A percentile compares a stretch with the other conserved stretches of the same genome.
Evolutionary conservation across 345 rosid genomes (phyloP).

Genomic region (Populus deltoides): DNA sequence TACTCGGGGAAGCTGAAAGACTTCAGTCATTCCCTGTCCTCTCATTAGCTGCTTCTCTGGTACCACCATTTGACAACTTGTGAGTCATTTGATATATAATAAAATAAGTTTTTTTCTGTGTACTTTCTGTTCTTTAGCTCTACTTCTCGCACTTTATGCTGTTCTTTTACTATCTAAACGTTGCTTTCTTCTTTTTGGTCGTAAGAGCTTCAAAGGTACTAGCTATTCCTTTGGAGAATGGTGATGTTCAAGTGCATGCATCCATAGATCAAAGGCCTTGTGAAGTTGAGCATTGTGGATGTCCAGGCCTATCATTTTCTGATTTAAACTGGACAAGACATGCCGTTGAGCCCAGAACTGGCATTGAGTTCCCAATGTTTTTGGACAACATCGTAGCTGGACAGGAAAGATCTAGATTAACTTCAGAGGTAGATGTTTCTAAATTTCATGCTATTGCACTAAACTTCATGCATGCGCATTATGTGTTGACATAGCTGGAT

Average conservation of each 20-base stretch:
- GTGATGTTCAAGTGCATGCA: constrained; percentile 35
- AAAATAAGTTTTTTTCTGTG: background rate
- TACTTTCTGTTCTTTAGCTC: background rate
- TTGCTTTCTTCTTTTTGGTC: constrained; percentile 10
- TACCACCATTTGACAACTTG: constrained; percentile 61
- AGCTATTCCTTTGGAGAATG: constrained; percentile 38
- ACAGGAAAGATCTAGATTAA: constrained; percentile 35
- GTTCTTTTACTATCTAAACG: background rate
- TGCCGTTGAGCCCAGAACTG: constrained; percentile 71
- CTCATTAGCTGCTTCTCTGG: constrained; percentile 60
- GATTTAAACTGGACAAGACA: constrained; percentile 48
- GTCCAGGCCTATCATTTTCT: constrained; percentile 44
- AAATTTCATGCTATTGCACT: background rate
- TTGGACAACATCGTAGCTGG: constrained; percentile 40
- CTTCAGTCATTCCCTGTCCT: constrained; percentile 53
- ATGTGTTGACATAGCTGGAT: background rate
- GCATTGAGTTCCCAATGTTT: constrained; percentile 72
- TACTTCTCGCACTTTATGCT: background rate
- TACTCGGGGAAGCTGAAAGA: constrained; percentile 57
- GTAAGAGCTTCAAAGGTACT: constrained; percentile 53
- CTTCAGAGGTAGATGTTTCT: constrained; percentile 56
- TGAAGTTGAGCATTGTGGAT: constrained; percentile 45
- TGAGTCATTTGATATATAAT: constrained; percentile 36
- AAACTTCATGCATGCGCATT: background rate
- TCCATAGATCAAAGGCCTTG: constrained; percentile 51